Percentiles rank a stretch among this genome's conserved stretches.
These are phyloP conservation scores for Penicillium subrubescens DNA, from an alignment of 495 filamentous ascomycete species.

Conservation along the genomic window DNA sequence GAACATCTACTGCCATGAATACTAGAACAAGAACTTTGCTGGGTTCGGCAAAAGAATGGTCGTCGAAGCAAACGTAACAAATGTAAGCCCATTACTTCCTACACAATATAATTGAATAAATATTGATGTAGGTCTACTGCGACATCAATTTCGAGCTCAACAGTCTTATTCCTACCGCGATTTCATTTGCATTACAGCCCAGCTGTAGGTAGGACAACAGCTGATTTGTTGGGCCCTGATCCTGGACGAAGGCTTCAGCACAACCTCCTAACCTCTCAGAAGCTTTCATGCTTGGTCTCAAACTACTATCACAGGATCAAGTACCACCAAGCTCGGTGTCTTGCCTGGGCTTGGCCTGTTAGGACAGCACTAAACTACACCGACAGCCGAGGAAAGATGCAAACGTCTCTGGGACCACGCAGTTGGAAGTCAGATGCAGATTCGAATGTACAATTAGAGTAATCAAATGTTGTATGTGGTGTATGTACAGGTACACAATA, in stretches of 20 bases:
- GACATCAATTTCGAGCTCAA: background rate
- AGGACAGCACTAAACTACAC: constrained; percentile 13
- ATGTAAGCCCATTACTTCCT: too few relatives aligned
- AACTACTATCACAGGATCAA: constrained; percentile 7
- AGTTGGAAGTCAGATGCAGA: background rate
- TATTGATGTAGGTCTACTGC: too few relatives aligned
- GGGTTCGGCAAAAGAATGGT: background rate
- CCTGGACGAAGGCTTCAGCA: constrained; percentile 5
- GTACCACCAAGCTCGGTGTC: background rate
- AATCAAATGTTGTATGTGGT: background rate
- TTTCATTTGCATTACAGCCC: constrained; percentile 19
- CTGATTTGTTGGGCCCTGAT: constrained; percentile 14
- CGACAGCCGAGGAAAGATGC: constrained; percentile 7
- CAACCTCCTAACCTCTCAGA: background rate
- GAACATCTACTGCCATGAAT: background rate
- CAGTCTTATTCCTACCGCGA: too few relatives aligned
- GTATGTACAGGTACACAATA: background rate
- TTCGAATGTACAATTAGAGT: background rate
- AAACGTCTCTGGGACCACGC: constrained; percentile 2
- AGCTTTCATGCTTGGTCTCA: background rate
- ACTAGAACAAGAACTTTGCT: background rate
- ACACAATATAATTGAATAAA: too few relatives aligned
- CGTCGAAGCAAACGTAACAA: background rate
- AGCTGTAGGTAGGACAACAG: constrained; percentile 23
- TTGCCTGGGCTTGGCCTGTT: background rate